Evolutionary conservation across 805 yeast species (phyloP).

Genomic region (Dipodascus albidus): DNA sequence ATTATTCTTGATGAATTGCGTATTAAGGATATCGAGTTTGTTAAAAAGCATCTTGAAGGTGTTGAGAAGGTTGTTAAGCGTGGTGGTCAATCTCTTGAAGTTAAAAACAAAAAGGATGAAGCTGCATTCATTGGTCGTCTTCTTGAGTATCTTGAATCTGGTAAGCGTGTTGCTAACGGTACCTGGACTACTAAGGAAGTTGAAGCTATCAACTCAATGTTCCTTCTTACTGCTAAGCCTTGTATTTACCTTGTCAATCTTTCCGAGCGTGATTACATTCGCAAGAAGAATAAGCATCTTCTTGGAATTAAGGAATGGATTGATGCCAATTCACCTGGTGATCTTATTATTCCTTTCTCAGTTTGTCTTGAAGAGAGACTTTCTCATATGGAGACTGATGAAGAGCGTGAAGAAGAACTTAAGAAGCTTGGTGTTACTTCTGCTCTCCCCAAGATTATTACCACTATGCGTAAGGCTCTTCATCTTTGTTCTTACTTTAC

Average conservation of each 20-base stretch:
- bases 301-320: constrained; percentile 83
- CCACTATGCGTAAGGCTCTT: constrained; percentile 76
- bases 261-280: constrained; percentile 76
- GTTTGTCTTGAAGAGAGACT: constrained; percentile 88
- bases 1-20: constrained; percentile 87
- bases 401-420: constrained; percentile 66
- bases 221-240: constrained; percentile 89
- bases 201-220: constrained; percentile 77
- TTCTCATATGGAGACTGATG: constrained; percentile 77
- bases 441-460: constrained; percentile 77
- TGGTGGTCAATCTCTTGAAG: constrained; percentile 85
- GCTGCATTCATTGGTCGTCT: constrained; percentile 62
- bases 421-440: constrained; percentile 62
- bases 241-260: constrained; percentile 85
- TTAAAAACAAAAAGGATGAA: constrained; percentile 80
- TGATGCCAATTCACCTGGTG: constrained; percentile 77
- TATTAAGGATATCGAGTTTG: constrained; percentile 93
- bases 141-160: constrained; percentile 66
- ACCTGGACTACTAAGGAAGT: constrained; percentile 87
- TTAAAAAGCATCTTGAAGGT: constrained; percentile 69
- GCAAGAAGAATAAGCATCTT: constrained; percentile 82
- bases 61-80: constrained; percentile 70
- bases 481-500: constrained; percentile 91
- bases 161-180: constrained; percentile 79
- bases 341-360: constrained; percentile 82